phyloP scores from a whole-genome alignment of 116 monocot genomes.

The Cymodocea nodosa region DNA sequence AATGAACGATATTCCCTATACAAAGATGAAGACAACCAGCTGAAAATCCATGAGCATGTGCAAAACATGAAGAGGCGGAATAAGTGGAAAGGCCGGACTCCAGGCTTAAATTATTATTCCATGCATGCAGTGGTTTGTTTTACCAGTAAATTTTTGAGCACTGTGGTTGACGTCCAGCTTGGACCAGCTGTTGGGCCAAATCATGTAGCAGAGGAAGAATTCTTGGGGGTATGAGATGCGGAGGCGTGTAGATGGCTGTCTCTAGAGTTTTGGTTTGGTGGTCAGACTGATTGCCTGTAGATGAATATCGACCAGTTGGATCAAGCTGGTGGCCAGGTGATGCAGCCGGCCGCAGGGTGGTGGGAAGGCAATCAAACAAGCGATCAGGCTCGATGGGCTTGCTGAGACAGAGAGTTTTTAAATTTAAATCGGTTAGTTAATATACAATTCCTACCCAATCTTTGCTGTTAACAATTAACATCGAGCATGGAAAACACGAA shows the following conservation, averaged over 20 bases:
- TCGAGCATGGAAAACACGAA: no score
- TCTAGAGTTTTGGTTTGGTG: conserved; percentile 32
- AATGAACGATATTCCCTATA: conserved; percentile 63
- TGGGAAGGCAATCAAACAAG: conserved; percentile 71
- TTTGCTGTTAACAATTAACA: no score
- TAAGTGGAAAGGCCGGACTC: no score
- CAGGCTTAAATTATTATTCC: no score
- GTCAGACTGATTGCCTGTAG: conserved; percentile 10
- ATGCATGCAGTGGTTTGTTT: background rate
- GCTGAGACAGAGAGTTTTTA: conserved; percentile 23
- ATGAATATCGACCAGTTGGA: conserved; percentile 15
- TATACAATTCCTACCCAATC: no score
- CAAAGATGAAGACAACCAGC: background rate
- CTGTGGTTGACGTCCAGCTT: conserved; percentile 61
- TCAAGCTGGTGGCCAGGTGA: conserved; percentile 32
- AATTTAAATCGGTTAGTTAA: no score
- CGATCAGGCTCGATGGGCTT: conserved; percentile 69
- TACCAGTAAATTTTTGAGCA: conserved; percentile 76
- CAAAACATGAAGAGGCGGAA: no score
- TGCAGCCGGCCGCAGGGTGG: conserved; percentile 41
- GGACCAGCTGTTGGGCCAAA: conserved; percentile 65
- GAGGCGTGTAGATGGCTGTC: conserved; percentile 48
- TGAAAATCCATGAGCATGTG: background rate
- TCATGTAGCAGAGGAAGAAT: conserved; percentile 66
- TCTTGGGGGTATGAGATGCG: conserved; percentile 70